Base-by-base conservation (phyloP, 768 basidiomycete genomes). In the Panus rudis region DNA sequence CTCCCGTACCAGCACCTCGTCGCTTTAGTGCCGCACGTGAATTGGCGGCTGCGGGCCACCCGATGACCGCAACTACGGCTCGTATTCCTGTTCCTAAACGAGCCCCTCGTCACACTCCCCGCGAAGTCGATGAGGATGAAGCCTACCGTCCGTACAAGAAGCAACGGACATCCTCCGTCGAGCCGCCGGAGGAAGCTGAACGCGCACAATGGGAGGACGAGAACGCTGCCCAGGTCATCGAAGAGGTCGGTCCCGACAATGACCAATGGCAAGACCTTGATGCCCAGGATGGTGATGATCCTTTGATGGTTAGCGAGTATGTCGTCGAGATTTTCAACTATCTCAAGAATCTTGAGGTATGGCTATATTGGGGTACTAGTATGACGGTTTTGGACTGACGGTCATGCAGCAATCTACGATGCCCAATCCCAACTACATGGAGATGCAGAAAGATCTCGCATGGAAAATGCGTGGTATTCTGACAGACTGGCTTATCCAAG, bases 301-400 rank as follows among this genome's bases (percentile, higher is more conserved):
- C 94, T 12, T 71, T 90, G 47, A 97, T 97, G 93, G 93, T 96
- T 51, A 85, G 84, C 66, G 91, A 97, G 64, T 99, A 99, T 57
- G 93, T 96, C 39, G 71, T 71, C 20, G 96, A 98, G 46, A 92
- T 98, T 48, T 93, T 92, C 67, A 69, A 84, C 44, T 98, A 99
- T 66, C 75, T 97, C 67, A 87, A 83, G 59, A 66, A 76, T 48
- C 70, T 82, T 46, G 92, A 97, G 78, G 92, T 92, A 57, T 37
- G 71, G n/a, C 38, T 30, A 48, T 23, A 41, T 48, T 35, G 22
- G 31, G 21, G 8, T 22, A 50, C 4, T 33, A 24, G 49, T 43
- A 31, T 17, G 39, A 22, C 11, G 22, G 7, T 38, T 12, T 14
- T 14, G 26, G 27, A 47, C 21, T 47, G 25, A 30, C 37, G 27